These are phyloP conservation scores for Phytophthora fragariaefolia DNA, from an alignment of 352 stramenopile species.

Conservation along the genomic window DNA sequence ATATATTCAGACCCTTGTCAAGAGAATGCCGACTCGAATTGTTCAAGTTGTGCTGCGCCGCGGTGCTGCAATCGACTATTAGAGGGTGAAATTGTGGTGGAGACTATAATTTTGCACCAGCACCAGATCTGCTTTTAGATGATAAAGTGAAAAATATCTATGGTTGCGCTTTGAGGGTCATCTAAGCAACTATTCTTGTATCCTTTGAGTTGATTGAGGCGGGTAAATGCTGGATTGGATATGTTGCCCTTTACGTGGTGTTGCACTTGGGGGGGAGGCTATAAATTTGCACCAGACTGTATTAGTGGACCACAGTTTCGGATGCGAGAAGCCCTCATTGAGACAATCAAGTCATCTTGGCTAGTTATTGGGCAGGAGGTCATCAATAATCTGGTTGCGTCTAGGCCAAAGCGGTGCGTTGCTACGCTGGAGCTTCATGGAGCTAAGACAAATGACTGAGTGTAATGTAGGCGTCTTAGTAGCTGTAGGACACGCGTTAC, in stretches of 20 bases:
- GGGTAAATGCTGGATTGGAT: too few species aligned
- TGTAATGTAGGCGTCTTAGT: too few species aligned
- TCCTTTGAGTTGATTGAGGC: too few species aligned
- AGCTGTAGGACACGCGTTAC: too few species aligned
- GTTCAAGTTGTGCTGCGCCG: not conserved
- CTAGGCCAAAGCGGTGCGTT: conserved; percentile 27
- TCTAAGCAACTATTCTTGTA: too few species aligned
- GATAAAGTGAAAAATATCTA: too few species aligned
- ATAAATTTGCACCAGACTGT: too few species aligned
- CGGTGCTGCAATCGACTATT: not conserved
- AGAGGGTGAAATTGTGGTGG: not conserved
- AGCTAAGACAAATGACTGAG: conserved; percentile 20
- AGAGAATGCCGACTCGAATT: not conserved
- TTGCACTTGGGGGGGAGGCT: too few species aligned
- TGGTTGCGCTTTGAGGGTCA: too few species aligned
- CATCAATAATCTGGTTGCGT: conserved; percentile 9
- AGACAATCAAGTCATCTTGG: conserved; percentile 13
- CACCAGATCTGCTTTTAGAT: too few species aligned
- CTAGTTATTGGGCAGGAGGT: not conserved
- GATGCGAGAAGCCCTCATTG: conserved; percentile 7
- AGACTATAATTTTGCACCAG: not conserved
- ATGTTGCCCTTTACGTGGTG: too few species aligned
- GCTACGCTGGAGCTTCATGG: conserved; percentile 15
- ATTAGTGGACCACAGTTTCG: conserved; percentile 23
- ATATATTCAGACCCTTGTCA: not conserved